phyloP scores from a whole-genome alignment of 164 flowering plant genomes.

The Echeveria elegans region DNA sequence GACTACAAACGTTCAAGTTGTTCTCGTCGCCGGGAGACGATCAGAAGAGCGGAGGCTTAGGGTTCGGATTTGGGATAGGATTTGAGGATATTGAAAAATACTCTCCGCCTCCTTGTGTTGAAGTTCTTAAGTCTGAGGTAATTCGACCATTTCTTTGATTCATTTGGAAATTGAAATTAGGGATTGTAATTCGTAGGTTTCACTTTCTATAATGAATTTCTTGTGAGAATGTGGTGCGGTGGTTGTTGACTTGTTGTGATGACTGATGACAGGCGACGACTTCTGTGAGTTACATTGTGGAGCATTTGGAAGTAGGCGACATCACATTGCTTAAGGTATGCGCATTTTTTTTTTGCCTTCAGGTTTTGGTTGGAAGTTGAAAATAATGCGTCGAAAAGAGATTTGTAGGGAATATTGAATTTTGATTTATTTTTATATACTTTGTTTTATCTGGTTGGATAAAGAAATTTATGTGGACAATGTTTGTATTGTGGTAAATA shows the following conservation, averaged over 20 bases:
- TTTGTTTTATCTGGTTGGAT: too few species aligned
- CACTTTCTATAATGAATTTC: neutral
- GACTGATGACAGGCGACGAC: constrained; percentile 34
- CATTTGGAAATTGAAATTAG: too few species aligned
- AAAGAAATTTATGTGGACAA: too few species aligned
- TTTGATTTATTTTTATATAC: too few species aligned
- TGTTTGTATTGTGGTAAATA: too few species aligned
- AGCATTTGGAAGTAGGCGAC: constrained; percentile 43
- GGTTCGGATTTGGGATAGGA: constrained; percentile 32
- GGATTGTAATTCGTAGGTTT: too few species aligned
- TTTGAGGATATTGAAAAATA: constrained; percentile 29
- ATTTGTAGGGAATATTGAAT: too few species aligned
- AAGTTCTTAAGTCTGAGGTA: constrained; percentile 63
- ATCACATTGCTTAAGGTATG: constrained; percentile 68
- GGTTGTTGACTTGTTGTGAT: too few species aligned
- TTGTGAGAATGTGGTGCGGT: neutral
- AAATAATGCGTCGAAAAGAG: too few species aligned
- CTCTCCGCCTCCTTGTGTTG: constrained; percentile 67
- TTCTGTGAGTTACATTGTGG: constrained; percentile 36
- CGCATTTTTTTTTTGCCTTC: constrained; percentile 1
- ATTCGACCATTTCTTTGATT: neutral
- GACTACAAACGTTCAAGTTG: constrained; percentile 16
- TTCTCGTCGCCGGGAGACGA: constrained; percentile 27
- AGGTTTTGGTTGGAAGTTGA: neutral
- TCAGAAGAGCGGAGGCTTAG: constrained; percentile 3